Base-by-base conservation (phyloP, 768 basidiomycete genomes). In the Dioszegia hungarica region DNA sequence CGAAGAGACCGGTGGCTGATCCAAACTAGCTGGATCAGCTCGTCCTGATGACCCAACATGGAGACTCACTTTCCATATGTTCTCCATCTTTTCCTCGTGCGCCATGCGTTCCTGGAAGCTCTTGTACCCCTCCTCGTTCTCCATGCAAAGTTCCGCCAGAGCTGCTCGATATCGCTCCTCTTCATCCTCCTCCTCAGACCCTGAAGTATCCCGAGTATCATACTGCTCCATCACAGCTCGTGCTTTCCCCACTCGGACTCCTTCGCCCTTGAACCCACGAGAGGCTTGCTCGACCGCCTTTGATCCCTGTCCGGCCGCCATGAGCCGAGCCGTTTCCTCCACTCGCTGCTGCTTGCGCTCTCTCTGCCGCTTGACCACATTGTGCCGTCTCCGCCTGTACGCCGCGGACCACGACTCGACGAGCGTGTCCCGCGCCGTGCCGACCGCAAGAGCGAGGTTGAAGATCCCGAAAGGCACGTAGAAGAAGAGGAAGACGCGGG, bases 401-500 rank as follows among this genome's bases (percentile, higher is more conserved):
- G 79, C 63, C 24, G 58, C 22, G 19, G 49, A 47, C 88, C 84
- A 43, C 86, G 82, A 82, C 74, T 91, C 90, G 27, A 88, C 78
- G 25, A 90, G 80, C 0, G 84, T 85, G 66, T 87, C 88, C 15
- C 86, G 82, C 25, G 82, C 82, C 50, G 85, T 81, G 3, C 80
- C 79, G 28, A 89, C 84, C 12, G 84, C 82, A 12, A 89, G 77
- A 5, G 81, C 85, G 27, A 70, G 56, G 33, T 62, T 65, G 25
- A 68, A 15, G 39, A 73, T 64, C 36, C 62, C 59, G 20, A 64
- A 39, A 14, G 57, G 38, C 0, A 56, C 45, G 57, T 63, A 66
- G 59, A 65, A 66, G 55, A 71, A 59, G 24, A 63, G 31, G 22
- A 60, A 62, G 29, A 67, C 62, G 37, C 48, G 59, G 14, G 61